Evolutionary conservation across 352 stramenopile genomes (phyloP), one percentile per base, ranked within the genome.

Genomic region (Globisporangium yorkense): DNA sequence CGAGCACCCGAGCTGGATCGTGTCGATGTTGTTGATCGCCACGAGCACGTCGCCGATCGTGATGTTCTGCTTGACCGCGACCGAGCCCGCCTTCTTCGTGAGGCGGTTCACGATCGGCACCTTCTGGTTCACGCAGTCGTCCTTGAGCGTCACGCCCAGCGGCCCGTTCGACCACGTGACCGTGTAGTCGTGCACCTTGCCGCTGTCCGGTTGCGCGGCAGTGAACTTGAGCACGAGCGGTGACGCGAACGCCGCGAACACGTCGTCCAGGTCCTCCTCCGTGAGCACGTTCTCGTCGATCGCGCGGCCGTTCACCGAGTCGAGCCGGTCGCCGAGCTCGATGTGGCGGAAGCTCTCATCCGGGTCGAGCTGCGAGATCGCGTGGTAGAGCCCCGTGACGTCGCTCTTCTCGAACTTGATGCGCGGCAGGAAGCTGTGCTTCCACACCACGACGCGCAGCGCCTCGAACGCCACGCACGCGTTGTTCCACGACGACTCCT

Each of bases 21-120:
- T 94, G 56, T 94, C 84, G 29, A 94, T 94, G 64, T 94, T 94
- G 73, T 94, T 94, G 62, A 94, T 94, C 35, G 84, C 80, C 47
- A 92, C 84, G 13, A 94, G 67, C 20, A 94, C 76, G 46, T 94
- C 84, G 24, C 84, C 84, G 49, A 94, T 94, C 20, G 77, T 80
- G 52, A 94, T 94, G 59, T 94, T 94, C 61, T 94, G 82, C 63
- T 94, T 94, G 16, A 94, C 77, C 29, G 84, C 84, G 47, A 94
- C 84, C 10, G 84, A 94, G 20, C 84, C 84, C 5, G 77, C 71
- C 63, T 94, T 94, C 63, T 92, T 92, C 12, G 84, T 94, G 40
- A 94, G 67, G 8, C 84, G 84, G 57, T 94, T 92, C 33, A 94
- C 84, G 48, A 94, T 94, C 39, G 84, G 84, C 35, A 94, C 80